phyloP scores from a whole-genome alignment of 179 eudicot species.

The Patellifolia procumbens region DNA sequence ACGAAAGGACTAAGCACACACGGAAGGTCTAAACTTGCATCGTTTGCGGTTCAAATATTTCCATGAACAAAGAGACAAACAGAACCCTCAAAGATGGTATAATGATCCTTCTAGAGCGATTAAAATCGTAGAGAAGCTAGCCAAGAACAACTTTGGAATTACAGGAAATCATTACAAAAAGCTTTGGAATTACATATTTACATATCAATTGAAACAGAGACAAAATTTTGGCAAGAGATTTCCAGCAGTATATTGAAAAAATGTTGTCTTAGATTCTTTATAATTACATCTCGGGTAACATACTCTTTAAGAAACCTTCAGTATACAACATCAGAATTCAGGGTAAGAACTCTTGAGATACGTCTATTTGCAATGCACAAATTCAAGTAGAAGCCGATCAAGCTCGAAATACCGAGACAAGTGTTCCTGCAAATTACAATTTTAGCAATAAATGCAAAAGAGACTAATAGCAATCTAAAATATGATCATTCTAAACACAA shows the following conservation, averaged over 20 bases:
- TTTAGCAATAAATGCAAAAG: slow-evolving; percentile 11
- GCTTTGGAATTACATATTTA: neutral
- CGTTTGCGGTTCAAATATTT: neutral
- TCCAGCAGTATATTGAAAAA: neutral
- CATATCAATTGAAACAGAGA: neutral
- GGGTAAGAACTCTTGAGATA: neutral
- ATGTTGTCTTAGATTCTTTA: neutral
- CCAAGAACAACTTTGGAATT: neutral
- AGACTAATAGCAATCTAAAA: neutral
- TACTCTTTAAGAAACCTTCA: neutral
- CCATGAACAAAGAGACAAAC: neutral
- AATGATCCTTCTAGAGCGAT: neutral
- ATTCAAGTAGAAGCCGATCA: slow-evolving; percentile 69
- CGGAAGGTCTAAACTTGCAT: neutral
- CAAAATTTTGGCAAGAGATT: neutral
- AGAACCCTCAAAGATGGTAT: too few relatives aligned
- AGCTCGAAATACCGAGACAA: slow-evolving; percentile 80
- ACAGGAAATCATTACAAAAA: neutral
- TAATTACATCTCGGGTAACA: neutral
- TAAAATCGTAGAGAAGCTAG: neutral
- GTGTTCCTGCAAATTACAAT: slow-evolving; percentile 53
- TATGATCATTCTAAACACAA: neutral
- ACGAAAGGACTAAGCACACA: neutral
- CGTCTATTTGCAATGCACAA: slow-evolving; percentile 63
- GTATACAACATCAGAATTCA: slow-evolving; percentile 10